Evolutionary conservation across 768 basidiomycete genomes (phyloP).

Genomic region (Cyclocybe aegerita): DNA sequence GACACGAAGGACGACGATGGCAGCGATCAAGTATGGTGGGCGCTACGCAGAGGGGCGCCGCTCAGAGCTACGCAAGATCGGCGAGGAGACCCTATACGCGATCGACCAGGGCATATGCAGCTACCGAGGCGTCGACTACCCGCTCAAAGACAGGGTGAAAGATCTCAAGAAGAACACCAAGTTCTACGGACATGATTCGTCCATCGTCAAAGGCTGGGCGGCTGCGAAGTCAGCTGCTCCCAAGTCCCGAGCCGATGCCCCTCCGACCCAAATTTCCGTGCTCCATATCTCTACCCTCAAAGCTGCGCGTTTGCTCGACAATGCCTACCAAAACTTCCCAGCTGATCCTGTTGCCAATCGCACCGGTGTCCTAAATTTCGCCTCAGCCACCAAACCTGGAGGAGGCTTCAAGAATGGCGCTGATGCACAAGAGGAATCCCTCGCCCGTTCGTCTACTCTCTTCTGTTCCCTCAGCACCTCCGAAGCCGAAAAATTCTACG

Average conservation of each 20-base stretch:
- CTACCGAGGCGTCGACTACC: conserved; percentile 27
- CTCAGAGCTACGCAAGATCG: conserved; percentile 38
- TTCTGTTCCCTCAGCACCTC: conserved; percentile 59
- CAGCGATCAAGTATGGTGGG: conserved; percentile 5
- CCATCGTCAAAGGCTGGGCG: conserved; percentile 45
- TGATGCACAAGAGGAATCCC: conserved; percentile 78
- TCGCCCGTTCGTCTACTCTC: conserved; percentile 74
- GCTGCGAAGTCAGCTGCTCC: conserved; percentile 6
- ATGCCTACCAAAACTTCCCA: conserved; percentile 15
- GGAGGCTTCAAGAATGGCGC: conserved; percentile 76
- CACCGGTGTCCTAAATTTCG: conserved; percentile 74
- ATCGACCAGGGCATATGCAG: conserved; percentile 44
- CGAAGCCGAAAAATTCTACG: conserved; percentile 61
- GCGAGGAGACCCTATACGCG: conserved; percentile 47
- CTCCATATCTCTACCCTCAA: conserved; percentile 65
- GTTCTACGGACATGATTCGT: conserved; percentile 51
- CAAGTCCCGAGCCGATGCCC: conserved; percentile 4
- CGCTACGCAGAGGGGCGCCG: conserved; percentile 24
- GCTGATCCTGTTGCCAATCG: conserved; percentile 17
- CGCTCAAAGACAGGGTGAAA: conserved; percentile 23
- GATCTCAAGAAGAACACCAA: conserved; percentile 41
- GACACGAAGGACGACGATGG: background rate
- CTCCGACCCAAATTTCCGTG: conserved; percentile 40
- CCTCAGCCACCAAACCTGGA: conserved; percentile 72
- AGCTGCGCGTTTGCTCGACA: conserved; percentile 45